Base-by-base conservation (phyloP, 805 yeast species). In the Candida insectorum region DNA sequence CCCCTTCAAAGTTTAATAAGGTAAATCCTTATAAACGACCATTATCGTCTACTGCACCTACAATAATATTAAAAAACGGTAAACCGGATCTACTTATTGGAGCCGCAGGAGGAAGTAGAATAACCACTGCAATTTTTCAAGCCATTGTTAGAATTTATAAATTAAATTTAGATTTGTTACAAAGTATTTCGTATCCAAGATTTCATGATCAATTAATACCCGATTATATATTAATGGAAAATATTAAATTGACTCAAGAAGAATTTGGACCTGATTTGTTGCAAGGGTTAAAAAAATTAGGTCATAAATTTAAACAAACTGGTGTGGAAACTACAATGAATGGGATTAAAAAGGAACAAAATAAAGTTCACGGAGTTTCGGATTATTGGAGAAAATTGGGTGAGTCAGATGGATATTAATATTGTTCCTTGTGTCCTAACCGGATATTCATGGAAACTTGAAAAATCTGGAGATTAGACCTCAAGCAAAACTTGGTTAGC, bases 51-150 rank as follows among this genome's bases (percentile, higher is more conserved):
- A 75, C 83, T 21, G 73, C 85, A 0, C 97, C 97, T 3, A 73
- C 86, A 0, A 77, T 91, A 19, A 47, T 66, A 9, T 60, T 85
- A 1, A 48, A 58, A 7, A 72, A 73, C 4, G 51, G 47, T 4
- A 24, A 51, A 6, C 77, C 83, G 0, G 88, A 81, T 44, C 52
- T 85, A 16, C 75, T 83, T 4, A 71, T 91, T 38, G 97, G 97
- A 0, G 93, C 96, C 0, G 94, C 97, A 2, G 98, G 98, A 7
- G 97, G 97, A 0, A 81, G 93, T 5, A 66, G 93, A 35, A 91
- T 91, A 31, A 69, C 84, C 10, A 85, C 96, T 0, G 76, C 94
- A 1, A 77, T 91, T 4, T 72, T 91, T 36, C 93, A 88, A 54
- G 88, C 91, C 0, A 71, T 91, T 12, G 69, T 85, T 1, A 62